Base-by-base conservation (phyloP, 306 rosid species). In the barrel medic (Medicago truncatula) region DNA sequence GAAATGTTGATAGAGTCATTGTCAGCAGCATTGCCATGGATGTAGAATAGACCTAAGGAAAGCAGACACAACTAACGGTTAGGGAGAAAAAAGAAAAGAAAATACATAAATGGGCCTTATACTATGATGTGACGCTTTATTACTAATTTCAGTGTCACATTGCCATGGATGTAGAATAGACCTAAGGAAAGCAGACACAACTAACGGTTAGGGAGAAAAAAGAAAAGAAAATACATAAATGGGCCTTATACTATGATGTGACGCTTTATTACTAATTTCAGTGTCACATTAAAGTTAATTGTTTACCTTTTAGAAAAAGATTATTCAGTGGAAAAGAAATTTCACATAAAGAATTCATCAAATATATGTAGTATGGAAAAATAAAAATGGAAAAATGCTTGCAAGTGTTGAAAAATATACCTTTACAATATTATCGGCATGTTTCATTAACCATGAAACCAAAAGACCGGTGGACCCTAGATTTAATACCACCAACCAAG, bases 1-100 rank as follows among this genome's bases (percentile, higher is more conserved):
- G 96, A 83, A 83, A 88, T 52, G 86, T 73, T 7, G 98, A 93
- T 41, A 93, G 73, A 68, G 89, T 78, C 85, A 87, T 93, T 5
- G 97, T 93, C 74, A 93, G 88, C 41, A 91, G 92, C 98, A 93
- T 93, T 13, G 98, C 98, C 98, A 93, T 93, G 76, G 98, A 93
- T 39, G 97, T 93, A 52, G 98, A 89, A 74, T 93, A 93, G 69
- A 93, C 97, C 97, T 83, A 70, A 77, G 21, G 43, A 75, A 65
- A 31, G 70, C 28, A 47, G 57, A 57, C 28, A 63, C 39, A 15
- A 11, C 62, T 9, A 71, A n/a, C 57, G 38, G 65, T 84, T 63
- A 74, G 43, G 43, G 66, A 38, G 58, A 54, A 67, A 82, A 76
- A 46, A 18, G 17, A 39, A 50, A 21, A 36, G 4, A 21, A n/a